phyloP scores from a whole-genome alignment of 2,329 filamentous ascomycete species.

The Sarocladium brachiariae region DNA sequence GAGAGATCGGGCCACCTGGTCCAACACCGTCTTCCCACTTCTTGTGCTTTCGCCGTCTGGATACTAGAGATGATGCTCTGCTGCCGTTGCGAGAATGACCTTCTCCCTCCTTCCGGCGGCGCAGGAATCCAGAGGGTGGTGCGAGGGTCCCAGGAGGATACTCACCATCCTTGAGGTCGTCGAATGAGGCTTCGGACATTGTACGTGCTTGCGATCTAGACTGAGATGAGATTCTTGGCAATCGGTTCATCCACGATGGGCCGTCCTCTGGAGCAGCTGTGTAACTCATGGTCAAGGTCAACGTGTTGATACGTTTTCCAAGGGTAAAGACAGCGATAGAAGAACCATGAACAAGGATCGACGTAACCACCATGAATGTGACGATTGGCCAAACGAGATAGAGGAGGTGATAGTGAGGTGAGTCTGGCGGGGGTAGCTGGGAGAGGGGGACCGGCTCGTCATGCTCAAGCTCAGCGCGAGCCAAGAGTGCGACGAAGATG shows the following conservation, averaged over 20 bases:
- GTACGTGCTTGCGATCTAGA: constrained; percentile 78
- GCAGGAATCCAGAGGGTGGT: constrained; percentile 71
- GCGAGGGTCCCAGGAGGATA: constrained; percentile 65
- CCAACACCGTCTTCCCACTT: constrained; percentile 66
- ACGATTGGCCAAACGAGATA: constrained; percentile 92
- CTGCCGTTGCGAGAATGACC: constrained; percentile 45
- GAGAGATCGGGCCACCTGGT: constrained; percentile 78
- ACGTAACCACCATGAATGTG: constrained; percentile 87
- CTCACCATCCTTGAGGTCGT: constrained; percentile 49
- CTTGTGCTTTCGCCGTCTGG: constrained; percentile 58
- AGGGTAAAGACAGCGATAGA: constrained; percentile 96
- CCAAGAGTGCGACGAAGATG: constrained; percentile 89
- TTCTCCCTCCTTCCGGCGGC: constrained; percentile 74
- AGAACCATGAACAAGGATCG: constrained; percentile 94
- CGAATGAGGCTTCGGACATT: constrained; percentile 70
- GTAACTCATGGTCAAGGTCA: constrained; percentile 94
- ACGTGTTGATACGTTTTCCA: constrained; percentile 94
- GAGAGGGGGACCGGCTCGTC: constrained; percentile 67
- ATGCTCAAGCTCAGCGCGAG: constrained; percentile 82
- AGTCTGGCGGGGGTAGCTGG: constrained; percentile 46
- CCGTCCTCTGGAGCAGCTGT: constrained; percentile 84
- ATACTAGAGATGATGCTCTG: constrained; percentile 52
- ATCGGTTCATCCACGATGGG: constrained; percentile 87
- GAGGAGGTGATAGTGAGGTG: constrained; percentile 62
- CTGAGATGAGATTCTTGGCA: constrained; percentile 63